Base-by-base conservation (phyloP, 345 rosid genomes). In the Arabis hirsuta region DNA sequence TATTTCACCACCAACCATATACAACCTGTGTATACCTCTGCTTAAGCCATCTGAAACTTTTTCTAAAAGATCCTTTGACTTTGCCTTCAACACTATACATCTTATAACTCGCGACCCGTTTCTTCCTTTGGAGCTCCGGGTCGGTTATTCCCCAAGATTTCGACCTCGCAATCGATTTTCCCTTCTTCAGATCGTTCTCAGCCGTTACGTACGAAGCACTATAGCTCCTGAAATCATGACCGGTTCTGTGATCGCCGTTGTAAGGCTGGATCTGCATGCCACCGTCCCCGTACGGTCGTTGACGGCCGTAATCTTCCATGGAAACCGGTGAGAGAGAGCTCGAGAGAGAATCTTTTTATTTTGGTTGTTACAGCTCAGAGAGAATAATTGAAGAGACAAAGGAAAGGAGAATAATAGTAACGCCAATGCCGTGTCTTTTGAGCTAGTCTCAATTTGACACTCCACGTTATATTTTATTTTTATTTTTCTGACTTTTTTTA, bases 121-220 rank as follows among this genome's bases (percentile, higher is more conserved):
- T 93, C 89, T 90, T 93, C 91, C 98, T 85, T 67, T 82, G 90
- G 41, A 93, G 84, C 79, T 93, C 98, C 45, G 97, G 97, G 72
- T 93, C 97, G 9, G 48, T 42, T 5, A 86, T 42, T 43, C 79
- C 83, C 97, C 97, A 90, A 1, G 82, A 58, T 45, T 78, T 87
- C 0, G 91, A 83, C 0, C 90, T 81, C 53, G 81, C 78, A 46
- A 81, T 77, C 5, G 88, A 82, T 62, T 73, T 86, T 67, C 81
- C 90, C 71, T 85, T 91, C 81, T 87, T 90, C 64, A 76, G 27
- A 63, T 66, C 56, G 74, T 76, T 80, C 43, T 79, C 81, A 63
- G 81, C 20, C 71, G 88, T 82, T 1, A 82, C 84, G 52, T 84
- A 84, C 66, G 95, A 78, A 2, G 84, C 73, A 62, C 96, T 90